Base-by-base conservation (phyloP, 2,329 filamentous ascomycete species). In the Colletotrichum echinochloae region DNA sequence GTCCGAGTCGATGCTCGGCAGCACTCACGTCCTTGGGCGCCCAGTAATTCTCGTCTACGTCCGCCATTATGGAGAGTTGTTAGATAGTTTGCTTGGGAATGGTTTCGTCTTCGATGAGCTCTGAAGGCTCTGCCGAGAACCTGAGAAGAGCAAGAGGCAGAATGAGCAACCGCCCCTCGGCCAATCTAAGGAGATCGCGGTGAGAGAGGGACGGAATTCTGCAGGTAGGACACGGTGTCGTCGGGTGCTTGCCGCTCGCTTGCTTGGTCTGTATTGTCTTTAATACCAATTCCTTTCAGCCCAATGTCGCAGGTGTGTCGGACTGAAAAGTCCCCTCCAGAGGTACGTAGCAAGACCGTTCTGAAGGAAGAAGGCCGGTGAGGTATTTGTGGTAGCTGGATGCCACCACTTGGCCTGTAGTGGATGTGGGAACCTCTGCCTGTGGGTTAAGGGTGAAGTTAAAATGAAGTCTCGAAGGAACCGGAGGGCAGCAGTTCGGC, bases 11-110 rank as follows among this genome's bases (percentile, higher is more conserved):
- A 60, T 33, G 8, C 9, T 16, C 20, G n/a, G 2, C 6, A 28
- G 11, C 20, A 76, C 81, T 70, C 74, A 83, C 82, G 54, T 84
- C 81, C 70, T 81, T 81, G 56, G 85, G 78, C 30, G 87, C 86
- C 88, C 88, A 90, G 77, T 81, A 76, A 35, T 30, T 80, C 77
- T 26, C 78, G 37, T 82, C 60, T 18, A 39, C 49, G 6, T 78
- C 74, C 35, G 79, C 78, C 86, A 88, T 87, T 41, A 74, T 77
- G 76, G 26, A 56, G 12, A 14, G 20, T 33, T 46, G 14, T 39
- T 28, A 14, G 23, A 14, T 62, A 7, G 28, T 37, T 9, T 59
- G 9, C 41, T 8, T 9, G 14, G n/a, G 9, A 28, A 28, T 16
- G n/a, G 16, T 48, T 18, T 14, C 8, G 41, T 30, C 23, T 23